Percentiles rank a stretch among this genome's conserved stretches.
These are phyloP conservation scores for Pneumocystis oryctolagi DNA, from an alignment of 1,139 yeast genomes.

Conservation along the genomic window DNA sequence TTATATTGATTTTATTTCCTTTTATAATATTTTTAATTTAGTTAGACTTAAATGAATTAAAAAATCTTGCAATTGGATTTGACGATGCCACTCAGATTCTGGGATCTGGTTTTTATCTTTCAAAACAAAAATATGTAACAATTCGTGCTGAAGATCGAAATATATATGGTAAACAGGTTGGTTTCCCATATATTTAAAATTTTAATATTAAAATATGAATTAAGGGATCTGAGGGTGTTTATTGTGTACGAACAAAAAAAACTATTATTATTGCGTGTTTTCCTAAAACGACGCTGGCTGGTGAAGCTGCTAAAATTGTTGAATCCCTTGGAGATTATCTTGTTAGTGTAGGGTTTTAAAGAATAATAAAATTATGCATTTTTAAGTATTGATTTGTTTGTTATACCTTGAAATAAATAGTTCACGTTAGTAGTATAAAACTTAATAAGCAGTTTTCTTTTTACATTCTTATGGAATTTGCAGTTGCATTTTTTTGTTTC, in stretches of 20 bases:
- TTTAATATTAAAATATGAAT: slow-evolving; percentile 26
- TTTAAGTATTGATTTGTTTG: background rate
- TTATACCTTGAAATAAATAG: background rate
- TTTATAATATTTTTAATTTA: slow-evolving; percentile 4
- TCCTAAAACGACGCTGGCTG: slow-evolving; percentile 78
- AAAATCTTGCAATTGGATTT: slow-evolving; percentile 63
- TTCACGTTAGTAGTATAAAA: background rate
- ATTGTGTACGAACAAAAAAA: slow-evolving; percentile 86
- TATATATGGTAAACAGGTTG: slow-evolving; percentile 75
- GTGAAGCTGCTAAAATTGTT: slow-evolving; percentile 86
- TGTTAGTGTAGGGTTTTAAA: slow-evolving; percentile 66
- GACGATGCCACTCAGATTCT: slow-evolving; percentile 66
- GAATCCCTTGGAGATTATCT: slow-evolving; percentile 92
- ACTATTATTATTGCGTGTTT: slow-evolving; percentile 89
- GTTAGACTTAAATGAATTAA: slow-evolving; percentile 48
- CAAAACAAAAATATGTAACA: slow-evolving; percentile 74
- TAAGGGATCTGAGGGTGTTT: slow-evolving; percentile 44
- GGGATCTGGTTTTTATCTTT: slow-evolving; percentile 70
- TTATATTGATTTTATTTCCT: background rate
- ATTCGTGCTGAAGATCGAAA: slow-evolving; percentile 85
- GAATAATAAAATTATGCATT: background rate
- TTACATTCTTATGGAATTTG: background rate
- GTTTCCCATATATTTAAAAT: slow-evolving; percentile 1
- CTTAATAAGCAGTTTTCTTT: background rate
- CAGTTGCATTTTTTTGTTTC: background rate